phyloP scores from a whole-genome alignment of 306 rosid species.

The Prunus kanzakura region DNA sequence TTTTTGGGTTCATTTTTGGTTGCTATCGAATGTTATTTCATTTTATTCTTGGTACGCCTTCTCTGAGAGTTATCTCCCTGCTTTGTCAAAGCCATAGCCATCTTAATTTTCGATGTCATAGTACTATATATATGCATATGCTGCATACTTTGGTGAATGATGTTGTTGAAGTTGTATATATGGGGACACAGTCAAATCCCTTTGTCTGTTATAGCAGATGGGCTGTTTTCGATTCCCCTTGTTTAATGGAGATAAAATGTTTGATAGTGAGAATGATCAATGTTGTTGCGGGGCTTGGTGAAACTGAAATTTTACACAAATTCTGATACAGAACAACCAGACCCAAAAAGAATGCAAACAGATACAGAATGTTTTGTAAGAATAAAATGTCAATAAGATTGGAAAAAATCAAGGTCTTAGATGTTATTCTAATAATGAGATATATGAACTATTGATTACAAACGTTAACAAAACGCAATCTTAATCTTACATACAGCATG shows the following conservation, averaged over 20 bases:
- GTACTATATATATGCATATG: slow-evolving; percentile 11
- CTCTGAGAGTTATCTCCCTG: slow-evolving; percentile 25
- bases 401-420: background rate
- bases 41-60: slow-evolving; percentile 22
- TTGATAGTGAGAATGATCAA: background rate
- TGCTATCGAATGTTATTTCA: slow-evolving; percentile 21
- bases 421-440: slow-evolving; percentile 9
- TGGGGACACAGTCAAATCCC: slow-evolving; percentile 25
- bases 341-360: too few species aligned
- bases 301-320: background rate
- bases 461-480: slow-evolving; percentile 30
- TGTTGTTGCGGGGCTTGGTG: background rate
- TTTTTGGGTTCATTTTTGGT: slow-evolving; percentile 34
- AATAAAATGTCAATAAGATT: background rate
- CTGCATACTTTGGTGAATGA: slow-evolving; percentile 30
- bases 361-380: too few species aligned
- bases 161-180: slow-evolving; percentile 50
- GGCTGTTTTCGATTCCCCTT: slow-evolving; percentile 6
- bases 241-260: slow-evolving; percentile 8
- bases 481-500: slow-evolving; percentile 36
- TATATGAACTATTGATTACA: slow-evolving; percentile 36
- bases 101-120: slow-evolving; percentile 25
- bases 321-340: too few species aligned
- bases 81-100: slow-evolving; percentile 30
- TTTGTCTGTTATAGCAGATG: slow-evolving; percentile 37